Evolutionary conservation across 306 rosid species (phyloP).

Genomic region (Luffa aegyptiaca): DNA sequence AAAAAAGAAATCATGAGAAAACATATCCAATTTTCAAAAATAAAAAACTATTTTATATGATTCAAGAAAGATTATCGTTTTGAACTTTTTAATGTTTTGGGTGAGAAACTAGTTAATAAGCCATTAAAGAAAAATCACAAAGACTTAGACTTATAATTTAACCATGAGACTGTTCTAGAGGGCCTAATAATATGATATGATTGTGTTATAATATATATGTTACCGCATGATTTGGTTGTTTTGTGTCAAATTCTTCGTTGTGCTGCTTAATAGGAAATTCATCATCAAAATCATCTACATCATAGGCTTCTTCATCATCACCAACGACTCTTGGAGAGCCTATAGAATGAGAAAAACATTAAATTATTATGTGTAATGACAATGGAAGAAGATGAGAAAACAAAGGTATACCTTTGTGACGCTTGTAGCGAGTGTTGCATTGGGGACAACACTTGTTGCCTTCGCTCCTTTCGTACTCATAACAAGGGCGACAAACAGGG

Average conservation of each 20-base stretch:
- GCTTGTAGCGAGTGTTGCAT: conserved; percentile 82
- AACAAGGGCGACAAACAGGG: conserved; percentile 88
- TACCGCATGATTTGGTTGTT: conserved; percentile 33
- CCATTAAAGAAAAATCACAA: too few relatives aligned
- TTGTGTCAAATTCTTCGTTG: conserved; percentile 20
- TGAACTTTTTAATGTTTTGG: too few relatives aligned
- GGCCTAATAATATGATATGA: too few relatives aligned
- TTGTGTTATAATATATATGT: too few relatives aligned
- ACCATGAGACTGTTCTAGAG: too few relatives aligned
- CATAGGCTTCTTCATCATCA: conserved; percentile 67
- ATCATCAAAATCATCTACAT: conserved; percentile 80
- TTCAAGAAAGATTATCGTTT: too few relatives aligned
- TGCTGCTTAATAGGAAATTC: conserved; percentile 57
- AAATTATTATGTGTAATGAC: background rate
- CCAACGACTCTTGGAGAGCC: conserved; percentile 87
- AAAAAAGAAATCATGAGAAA: too few relatives aligned
- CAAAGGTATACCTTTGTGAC: conserved; percentile 46
- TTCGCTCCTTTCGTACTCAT: conserved; percentile 87
- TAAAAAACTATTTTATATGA: too few relatives aligned
- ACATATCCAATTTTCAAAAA: too few relatives aligned
- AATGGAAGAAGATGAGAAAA: background rate
- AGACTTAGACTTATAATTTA: too few relatives aligned
- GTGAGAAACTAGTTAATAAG: too few relatives aligned
- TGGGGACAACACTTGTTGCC: conserved; percentile 86
- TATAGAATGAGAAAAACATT: background rate